These are phyloP conservation scores for Mycena latifolia DNA, from an alignment of 768 basidiomycete species.

Conservation along the genomic window DNA sequence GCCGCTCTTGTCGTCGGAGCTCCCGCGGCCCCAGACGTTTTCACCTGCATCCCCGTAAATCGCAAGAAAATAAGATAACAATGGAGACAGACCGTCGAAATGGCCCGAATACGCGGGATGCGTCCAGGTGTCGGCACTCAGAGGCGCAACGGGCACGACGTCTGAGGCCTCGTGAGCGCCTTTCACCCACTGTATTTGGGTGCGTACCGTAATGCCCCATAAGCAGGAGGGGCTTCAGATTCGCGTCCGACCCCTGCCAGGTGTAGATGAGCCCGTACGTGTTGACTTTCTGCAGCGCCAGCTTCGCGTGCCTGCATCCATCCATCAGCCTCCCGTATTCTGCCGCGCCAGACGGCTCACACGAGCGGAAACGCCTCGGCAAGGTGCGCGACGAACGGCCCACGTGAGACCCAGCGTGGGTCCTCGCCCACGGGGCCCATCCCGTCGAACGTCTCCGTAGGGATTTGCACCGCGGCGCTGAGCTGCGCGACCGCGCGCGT, in stretches of 20 bases:
- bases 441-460: conserved; percentile 62
- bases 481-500: too few relatives aligned
- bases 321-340: background rate
- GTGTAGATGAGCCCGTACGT: conserved; percentile 71
- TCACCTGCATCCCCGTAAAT: conserved; percentile 47
- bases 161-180: conserved; percentile 50
- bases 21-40: conserved; percentile 83
- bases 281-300: conserved; percentile 56
- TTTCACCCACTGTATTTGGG: background rate
- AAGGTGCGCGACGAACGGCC: conserved; percentile 54
- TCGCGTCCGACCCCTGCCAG: conserved; percentile 70
- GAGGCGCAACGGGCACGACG: too few relatives aligned
- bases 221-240: conserved; percentile 65
- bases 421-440: conserved; percentile 62
- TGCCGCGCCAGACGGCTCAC: conserved; percentile 40
- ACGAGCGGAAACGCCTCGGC: conserved; percentile 62
- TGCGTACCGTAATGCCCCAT: conserved; percentile 63
- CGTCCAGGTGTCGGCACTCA: too few relatives aligned
- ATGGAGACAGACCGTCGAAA: conserved; percentile 60
- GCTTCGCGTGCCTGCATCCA: background rate
- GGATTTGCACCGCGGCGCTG: conserved; percentile 48
- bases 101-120: conserved; percentile 74
- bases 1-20: conserved; percentile 80
- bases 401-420: conserved; percentile 57
- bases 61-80: too few relatives aligned